Evolutionary conservation across 2,329 filamentous ascomycete species (phyloP).

Genomic region (Botryotinia convoluta): DNA sequence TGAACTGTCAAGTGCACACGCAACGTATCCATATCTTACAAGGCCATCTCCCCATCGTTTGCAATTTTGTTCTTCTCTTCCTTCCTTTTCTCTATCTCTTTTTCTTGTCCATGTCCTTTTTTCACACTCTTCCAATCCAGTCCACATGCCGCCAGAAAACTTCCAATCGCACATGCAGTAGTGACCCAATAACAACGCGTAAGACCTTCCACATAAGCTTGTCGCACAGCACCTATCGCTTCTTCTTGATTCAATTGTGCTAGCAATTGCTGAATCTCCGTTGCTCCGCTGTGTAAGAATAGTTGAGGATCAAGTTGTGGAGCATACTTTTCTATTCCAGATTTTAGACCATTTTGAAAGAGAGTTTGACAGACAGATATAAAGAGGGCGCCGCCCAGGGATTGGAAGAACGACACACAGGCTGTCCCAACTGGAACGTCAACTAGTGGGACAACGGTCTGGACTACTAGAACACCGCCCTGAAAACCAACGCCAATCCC

Average conservation of each 20-base stretch:
- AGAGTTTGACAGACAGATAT: slow-evolving; percentile 64
- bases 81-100: slow-evolving; percentile 8
- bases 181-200: slow-evolving; percentile 53
- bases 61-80: not conserved
- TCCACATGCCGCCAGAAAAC: slow-evolving; percentile 46
- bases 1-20: not conserved
- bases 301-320: slow-evolving; percentile 47
- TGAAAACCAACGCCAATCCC: slow-evolving; percentile 33
- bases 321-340: slow-evolving; percentile 47
- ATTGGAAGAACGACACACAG: slow-evolving; percentile 59
- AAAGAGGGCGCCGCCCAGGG: slow-evolving; percentile 63
- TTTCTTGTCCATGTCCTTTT: slow-evolving; percentile 37
- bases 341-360: slow-evolving; percentile 62
- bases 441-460: slow-evolving; percentile 49
- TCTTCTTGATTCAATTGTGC: slow-evolving; percentile 43
- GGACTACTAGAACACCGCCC: slow-evolving; percentile 40
- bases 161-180: slow-evolving; percentile 46
- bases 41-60: not conserved
- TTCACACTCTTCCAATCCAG: slow-evolving; percentile 56
- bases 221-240: slow-evolving; percentile 45
- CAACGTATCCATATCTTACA: not conserved
- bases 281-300: slow-evolving; percentile 54
- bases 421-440: slow-evolving; percentile 52
- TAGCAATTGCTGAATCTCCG: slow-evolving; percentile 48
- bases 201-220: slow-evolving; percentile 56